phyloP scores from a whole-genome alignment of 768 basidiomycete species.

The Candolleomyces efflorescens region DNA sequence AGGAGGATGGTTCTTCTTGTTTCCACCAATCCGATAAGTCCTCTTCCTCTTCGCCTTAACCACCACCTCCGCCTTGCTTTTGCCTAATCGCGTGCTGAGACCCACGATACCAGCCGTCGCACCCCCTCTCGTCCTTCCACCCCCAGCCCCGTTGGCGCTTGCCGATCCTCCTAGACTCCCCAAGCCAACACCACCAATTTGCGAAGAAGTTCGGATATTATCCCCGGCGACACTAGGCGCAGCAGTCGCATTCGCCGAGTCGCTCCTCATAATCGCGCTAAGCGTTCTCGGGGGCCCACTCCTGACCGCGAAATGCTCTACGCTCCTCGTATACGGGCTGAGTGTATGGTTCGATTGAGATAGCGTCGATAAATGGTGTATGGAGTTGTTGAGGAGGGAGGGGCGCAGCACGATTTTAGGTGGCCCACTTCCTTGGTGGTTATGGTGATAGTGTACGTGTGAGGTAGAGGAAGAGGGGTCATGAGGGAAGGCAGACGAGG shows the following conservation, averaged over 20 bases:
- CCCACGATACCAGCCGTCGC: conserved; percentile 35
- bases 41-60: conserved; percentile 76
- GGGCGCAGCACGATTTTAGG: conserved; percentile 60
- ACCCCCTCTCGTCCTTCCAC: conserved; percentile 24
- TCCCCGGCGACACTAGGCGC: not conserved
- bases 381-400: conserved; percentile 61
- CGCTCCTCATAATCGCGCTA: conserved; percentile 13
- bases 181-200: not conserved
- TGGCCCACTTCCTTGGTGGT: too few relatives aligned
- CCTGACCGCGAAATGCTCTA: conserved; percentile 90
- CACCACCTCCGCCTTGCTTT: conserved; percentile 4
- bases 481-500: conserved; percentile 7
- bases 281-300: conserved; percentile 67
- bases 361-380: conserved; percentile 84
- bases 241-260: not conserved
- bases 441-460: too few relatives aligned
- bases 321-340: conserved; percentile 86
- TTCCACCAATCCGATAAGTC: conserved; percentile 55
- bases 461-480: conserved; percentile 12
- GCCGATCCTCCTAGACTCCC: conserved; percentile 11
- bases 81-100: conserved; percentile 2
- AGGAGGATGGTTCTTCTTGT: conserved; percentile 22
- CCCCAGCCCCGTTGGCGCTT: conserved; percentile 22
- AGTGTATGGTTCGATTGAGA: conserved; percentile 90
- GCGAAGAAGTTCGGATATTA: not conserved